Base-by-base conservation (phyloP, 164 flowering plant species). In the Magnolia kwangsiensis region DNA sequence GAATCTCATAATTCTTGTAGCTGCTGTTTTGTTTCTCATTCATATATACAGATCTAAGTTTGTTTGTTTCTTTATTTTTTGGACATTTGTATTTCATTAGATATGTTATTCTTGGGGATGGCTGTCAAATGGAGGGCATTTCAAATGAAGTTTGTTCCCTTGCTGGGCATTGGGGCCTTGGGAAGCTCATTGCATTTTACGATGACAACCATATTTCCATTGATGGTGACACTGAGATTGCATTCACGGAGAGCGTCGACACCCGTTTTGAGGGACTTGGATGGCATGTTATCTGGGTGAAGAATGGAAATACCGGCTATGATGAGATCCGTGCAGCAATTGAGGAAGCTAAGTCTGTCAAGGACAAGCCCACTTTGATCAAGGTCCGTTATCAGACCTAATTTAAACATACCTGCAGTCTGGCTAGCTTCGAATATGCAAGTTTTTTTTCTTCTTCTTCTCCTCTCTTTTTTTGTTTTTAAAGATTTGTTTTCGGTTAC, bases 61-160 rank as follows among this genome's bases (percentile, higher is more conserved):
- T 74, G 63, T 14, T 72, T 50, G 37, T 61, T 51, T 20, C 3
- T 10, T 21, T 55, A 5, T 72, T 14, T 51, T 23, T 72, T 19
- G 24, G 7, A 8, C 8, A 14, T 51, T 67, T 73, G 19, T 66
- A 51, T 59, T 59, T 9, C 16, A 29, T 58, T 78, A 96, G 99
- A 51, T 96, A 92, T 83, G 76, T 7, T 64, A 90, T 96, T 10
- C 75, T 94, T 80, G 99, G 99, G 29, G 99, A 96, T 90, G 99
- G 99, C 63, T 94, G 98, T 82, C 97, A 94, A 84, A 96, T 96
- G 99, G 99, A 96, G 82, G 99, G 99, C 0, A 85, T 96, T 85
- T 69, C 98, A 24, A 90, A 94, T 79, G 99, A 96, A 86, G 98
- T 88, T 74, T 90, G 90, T 78, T 96, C 99, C 20, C 91, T 96